Base-by-base conservation (phyloP, 2,329 filamentous ascomycete genomes). In the Ophiocordyceps australis region DNA sequence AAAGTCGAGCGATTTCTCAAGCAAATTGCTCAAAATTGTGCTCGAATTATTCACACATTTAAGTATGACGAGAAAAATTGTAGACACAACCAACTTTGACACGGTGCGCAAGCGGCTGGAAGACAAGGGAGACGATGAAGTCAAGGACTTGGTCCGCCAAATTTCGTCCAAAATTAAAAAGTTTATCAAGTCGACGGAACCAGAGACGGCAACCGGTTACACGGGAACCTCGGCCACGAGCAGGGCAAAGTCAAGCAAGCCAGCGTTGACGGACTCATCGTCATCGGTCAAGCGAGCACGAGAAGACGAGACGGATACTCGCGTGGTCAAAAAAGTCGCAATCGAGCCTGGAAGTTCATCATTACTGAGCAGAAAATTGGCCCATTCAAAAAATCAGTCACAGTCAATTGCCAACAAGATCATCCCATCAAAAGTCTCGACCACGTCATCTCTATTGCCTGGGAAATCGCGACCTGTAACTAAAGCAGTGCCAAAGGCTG, bases 61-160 rank as follows among this genome's bases (percentile, higher is more conserved):
- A 30, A 69, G 63, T 19, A 74, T 72, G 30, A 59, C 72, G 22
- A 67, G 60, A 25, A 65, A 62, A 34, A 68, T 70, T 19, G 50
- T 71, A 22, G 65, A 72, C 35, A 71, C 65, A 32, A 64, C 70
- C 21, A 77, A 77, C 39, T 65, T 82, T 29, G 62, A 68, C 30
- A 69, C 65, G 28, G 63, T 78, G 11, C 59, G 71, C 21, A 67
- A 67, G 32, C 61, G 66, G 7, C 67, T 76, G 39, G 61, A 59
- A 31, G 73, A 67, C 39, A 71, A 69, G 38, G 74, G 69, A 15
- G 72, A 78, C 38, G 59, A 64, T 1, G 65, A 74, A 27, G 65
- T 69, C 24, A 74, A 74, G 37, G 59, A 59, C 5, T 51, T 74
- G 24, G 65, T 75, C 5, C 58, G 62, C 19, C 59, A 62, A 31